A percentile compares a stretch with the other conserved stretches of the same genome.
Conservation (phyloP, 176 grass and related monocot species). For the Eleusine indica region DNA sequence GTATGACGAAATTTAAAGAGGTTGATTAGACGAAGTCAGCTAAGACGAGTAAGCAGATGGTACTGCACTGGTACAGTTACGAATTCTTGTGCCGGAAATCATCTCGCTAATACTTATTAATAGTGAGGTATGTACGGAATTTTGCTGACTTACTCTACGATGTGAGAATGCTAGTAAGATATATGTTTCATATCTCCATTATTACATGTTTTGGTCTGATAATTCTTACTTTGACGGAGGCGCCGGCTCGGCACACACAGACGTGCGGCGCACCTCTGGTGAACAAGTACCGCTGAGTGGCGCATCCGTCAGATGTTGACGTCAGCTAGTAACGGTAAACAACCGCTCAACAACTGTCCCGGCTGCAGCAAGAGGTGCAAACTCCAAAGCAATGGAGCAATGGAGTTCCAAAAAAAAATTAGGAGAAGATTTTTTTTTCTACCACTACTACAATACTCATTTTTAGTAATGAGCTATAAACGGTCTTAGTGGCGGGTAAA, state of each 20-base stretch:
- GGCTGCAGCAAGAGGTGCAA: too few relatives aligned
- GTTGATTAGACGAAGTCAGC: background rate
- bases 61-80: background rate
- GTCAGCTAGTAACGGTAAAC: conserved; percentile 39
- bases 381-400: too few relatives aligned
- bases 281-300: background rate
- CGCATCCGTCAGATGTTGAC: background rate
- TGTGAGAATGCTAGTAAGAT: conserved; percentile 16
- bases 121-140: background rate
- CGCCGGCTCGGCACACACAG: background rate
- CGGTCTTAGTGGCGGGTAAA: too few relatives aligned
- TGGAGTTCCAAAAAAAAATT: too few relatives aligned
- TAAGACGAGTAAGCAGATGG: background rate
- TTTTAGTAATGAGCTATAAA: too few relatives aligned
- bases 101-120: background rate
- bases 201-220: conserved; percentile 28
- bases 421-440: too few relatives aligned
- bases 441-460: too few relatives aligned
- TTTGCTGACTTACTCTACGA: conserved; percentile 23
- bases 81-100: background rate
- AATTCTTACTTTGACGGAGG: background rate
- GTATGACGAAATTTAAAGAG: background rate
- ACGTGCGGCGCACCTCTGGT: conserved; percentile 49
- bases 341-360: conserved; percentile 19
- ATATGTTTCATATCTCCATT: conserved; percentile 23